These are phyloP conservation scores for Pogostemon cablin DNA, from an alignment of 257 asterid genomes.

Conservation along the genomic window DNA sequence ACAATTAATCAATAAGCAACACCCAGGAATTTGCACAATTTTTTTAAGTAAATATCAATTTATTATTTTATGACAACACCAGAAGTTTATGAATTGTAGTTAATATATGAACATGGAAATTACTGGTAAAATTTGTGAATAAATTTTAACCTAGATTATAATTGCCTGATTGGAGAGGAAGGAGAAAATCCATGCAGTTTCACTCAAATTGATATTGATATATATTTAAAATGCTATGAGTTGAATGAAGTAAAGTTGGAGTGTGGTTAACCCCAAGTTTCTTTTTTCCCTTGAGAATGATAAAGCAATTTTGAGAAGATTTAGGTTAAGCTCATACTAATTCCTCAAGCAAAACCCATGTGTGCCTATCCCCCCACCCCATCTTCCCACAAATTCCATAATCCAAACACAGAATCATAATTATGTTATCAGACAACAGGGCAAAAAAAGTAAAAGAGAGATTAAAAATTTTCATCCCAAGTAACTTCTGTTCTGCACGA, in stretches of 20 bases:
- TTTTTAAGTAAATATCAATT: neutral
- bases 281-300: neutral
- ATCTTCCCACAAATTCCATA: neutral
- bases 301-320: neutral
- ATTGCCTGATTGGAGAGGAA: conserved; percentile 14
- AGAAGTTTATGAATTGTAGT: conserved; percentile 2
- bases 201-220: neutral
- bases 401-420: neutral
- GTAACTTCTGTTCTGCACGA: neutral
- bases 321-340: conserved; percentile 5
- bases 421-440: neutral
- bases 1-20: conserved; percentile 26
- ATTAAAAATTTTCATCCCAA: conserved; percentile 7
- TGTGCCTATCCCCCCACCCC: neutral
- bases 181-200: conserved; percentile 9
- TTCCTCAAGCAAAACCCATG: neutral
- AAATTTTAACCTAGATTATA: neutral
- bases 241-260: neutral
- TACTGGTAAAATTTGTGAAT: neutral
- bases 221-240: neutral
- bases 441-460: too few species aligned
- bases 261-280: neutral
- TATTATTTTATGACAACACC: conserved; percentile 16
- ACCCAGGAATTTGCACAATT: neutral
- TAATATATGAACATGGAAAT: conserved; percentile 1